These are phyloP conservation scores for Microsporum audouinii DNA, from an alignment of 2,329 filamentous ascomycete species.

Conservation along the genomic window DNA sequence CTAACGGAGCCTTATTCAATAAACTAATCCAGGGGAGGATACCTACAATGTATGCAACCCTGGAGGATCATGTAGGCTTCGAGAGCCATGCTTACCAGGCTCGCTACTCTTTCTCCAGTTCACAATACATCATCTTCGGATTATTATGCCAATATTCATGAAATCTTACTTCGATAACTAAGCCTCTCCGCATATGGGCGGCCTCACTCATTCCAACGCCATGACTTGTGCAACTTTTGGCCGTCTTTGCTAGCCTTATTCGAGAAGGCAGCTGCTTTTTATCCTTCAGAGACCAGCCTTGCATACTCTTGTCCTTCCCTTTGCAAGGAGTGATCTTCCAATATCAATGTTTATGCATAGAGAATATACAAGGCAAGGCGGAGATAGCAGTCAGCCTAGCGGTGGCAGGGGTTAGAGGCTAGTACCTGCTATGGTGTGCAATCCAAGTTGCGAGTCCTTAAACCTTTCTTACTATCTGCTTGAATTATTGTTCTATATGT, in stretches of 20 bases:
- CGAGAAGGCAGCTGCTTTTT: neutral
- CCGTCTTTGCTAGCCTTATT: neutral
- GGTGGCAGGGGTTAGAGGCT: neutral
- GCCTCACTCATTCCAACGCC: neutral
- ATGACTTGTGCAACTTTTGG: neutral
- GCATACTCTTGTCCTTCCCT: neutral
- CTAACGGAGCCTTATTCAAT: too few relatives aligned
- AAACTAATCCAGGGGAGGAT: too few relatives aligned
- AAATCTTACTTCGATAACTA: neutral
- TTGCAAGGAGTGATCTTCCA: neutral
- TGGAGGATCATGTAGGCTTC: too few relatives aligned
- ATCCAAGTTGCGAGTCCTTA: neutral
- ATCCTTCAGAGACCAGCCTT: neutral
- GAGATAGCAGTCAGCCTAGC: neutral
- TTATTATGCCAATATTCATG: neutral
- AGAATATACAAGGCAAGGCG: neutral
- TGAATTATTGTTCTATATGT: neutral
- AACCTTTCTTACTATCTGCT: neutral
- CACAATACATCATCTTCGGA: neutral
- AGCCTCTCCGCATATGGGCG: neutral
- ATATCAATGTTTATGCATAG: neutral
- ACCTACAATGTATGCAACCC: too few relatives aligned
- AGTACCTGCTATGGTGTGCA: neutral
- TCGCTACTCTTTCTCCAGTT: neutral
- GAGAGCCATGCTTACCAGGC: neutral